Evolutionary conservation across 1,284 basidiomycete genomes (phyloP), one percentile per base, ranked within the genome.

Genomic region (Quambalaria eucalypti): DNA sequence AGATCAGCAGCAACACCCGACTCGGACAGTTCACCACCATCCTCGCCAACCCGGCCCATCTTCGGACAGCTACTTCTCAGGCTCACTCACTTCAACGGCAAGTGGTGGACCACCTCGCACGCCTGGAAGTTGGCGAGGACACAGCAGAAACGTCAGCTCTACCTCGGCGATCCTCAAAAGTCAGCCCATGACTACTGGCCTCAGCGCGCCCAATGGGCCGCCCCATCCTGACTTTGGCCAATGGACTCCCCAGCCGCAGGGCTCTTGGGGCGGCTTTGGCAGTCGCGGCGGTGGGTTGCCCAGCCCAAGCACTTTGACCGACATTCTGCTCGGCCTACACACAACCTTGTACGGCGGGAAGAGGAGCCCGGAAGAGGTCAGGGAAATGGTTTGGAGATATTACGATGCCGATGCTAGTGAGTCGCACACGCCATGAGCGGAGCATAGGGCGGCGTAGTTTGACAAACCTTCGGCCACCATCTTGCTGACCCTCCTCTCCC

Each of bases 271-370:
- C 14, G 42, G 42, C 31, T 51, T 57, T 30, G 55, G 46, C 4
- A 61, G 59, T 6, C 63, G 66, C 36, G 55, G 46, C 4, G 62
- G 59, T 6, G 65, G 66, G 9, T 71, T 71, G 10, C 73, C 73
- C 19, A 70, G 66, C 48, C 73, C 73, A 1, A 73, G 70, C 61
- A 76, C 71, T 6, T 60, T 76, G 21, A 76, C 73, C 10, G 72
- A 76, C 52, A 66, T 72, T 36, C 69, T 76, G 38, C 58, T 76
- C 9, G 68, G 66, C 30, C 54, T 76, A 9, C 73, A 74, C 55
- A 60, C 59, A 33, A 73, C 72, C 14, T 63, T 76, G 28, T 76
- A 76, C 56, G 71, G 69, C 8, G 64, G 61, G 29, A 74, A 74
- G 50, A 65, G 70, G 42, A 65, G 59, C n/a, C 58, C 64, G 1